Percentiles rank a stretch among this genome's conserved stretches.
phyloP scores from a whole-genome alignment of 2,329 filamentous ascomycete species.

The Claviceps purpurea region DNA sequence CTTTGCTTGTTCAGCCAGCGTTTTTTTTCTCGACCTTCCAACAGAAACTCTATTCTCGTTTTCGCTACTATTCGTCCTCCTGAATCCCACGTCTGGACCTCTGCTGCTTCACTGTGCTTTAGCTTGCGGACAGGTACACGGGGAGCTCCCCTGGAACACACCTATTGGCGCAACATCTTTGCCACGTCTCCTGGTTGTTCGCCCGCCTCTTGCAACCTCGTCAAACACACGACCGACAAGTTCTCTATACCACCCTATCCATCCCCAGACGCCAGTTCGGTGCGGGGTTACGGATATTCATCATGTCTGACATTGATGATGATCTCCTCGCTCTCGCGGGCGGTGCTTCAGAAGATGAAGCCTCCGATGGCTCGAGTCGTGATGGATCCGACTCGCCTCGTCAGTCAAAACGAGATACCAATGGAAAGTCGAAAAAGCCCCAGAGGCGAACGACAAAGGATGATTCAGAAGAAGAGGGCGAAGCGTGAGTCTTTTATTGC shows the following conservation, averaged over 20 bases:
- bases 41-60: too few relatives aligned
- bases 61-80: too few relatives aligned
- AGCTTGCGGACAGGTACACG: neutral
- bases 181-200: neutral
- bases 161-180: neutral
- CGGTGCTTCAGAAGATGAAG: constrained; percentile 54
- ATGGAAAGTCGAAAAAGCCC: constrained; percentile 30
- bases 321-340: constrained; percentile 89
- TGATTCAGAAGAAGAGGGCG: constrained; percentile 51
- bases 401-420: constrained; percentile 18
- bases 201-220: neutral
- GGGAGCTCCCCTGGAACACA: neutral
- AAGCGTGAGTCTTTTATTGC: constrained; percentile 22
- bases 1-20: too few relatives aligned
- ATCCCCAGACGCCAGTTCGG: neutral
- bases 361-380: constrained; percentile 37
- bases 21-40: too few relatives aligned
- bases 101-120: neutral
- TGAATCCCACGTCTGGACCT: neutral
- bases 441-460: constrained; percentile 30
- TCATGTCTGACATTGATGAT: constrained; percentile 82
- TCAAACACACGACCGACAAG: neutral
- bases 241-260: neutral
- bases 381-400: constrained; percentile 41
- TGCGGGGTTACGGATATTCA: constrained; percentile 10